These are phyloP conservation scores for Trifolium pratense DNA, from an alignment of 306 rosid species.

Conservation along the genomic window DNA sequence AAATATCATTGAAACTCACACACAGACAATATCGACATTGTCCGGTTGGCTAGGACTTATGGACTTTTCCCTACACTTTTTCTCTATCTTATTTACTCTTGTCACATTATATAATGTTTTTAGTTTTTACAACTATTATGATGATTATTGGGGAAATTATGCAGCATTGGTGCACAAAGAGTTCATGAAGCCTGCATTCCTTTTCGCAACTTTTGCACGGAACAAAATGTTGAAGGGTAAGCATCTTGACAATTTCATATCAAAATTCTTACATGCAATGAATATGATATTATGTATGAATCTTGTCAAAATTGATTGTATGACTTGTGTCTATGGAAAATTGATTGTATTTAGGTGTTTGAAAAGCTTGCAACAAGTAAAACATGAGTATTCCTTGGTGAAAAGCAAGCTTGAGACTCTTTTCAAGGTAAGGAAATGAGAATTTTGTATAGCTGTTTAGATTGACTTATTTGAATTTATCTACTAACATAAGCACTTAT, in stretches of 20 bases:
- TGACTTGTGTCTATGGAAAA: slow-evolving; percentile 8
- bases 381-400: slow-evolving; percentile 61
- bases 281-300: not conserved
- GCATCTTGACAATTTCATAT: slow-evolving; percentile 31
- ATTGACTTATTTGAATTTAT: not conserved
- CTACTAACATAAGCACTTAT: not conserved
- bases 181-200: slow-evolving; percentile 66
- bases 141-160: slow-evolving; percentile 32
- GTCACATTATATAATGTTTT: not conserved
- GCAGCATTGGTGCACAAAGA: slow-evolving; percentile 90
- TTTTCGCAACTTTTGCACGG: slow-evolving; percentile 63
- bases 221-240: slow-evolving; percentile 74
- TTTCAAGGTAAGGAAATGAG: slow-evolving; percentile 60
- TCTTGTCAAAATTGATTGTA: too few species aligned
- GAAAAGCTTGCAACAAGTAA: slow-evolving; percentile 69
- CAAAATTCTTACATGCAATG: not conserved
- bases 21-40: too few species aligned
- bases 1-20: too few species aligned
- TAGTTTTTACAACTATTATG: slow-evolving; percentile 25
- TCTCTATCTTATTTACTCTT: too few species aligned
- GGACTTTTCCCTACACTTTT: too few species aligned
- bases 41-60: too few species aligned
- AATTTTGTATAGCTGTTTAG: not conserved
- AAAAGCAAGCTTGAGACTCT: slow-evolving; percentile 74
- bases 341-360: slow-evolving; percentile 56